Evolutionary conservation across 177 flowering plant genomes (phyloP), one percentile per base, ranked within the genome.

Genomic region (Vitis hybrid): DNA sequence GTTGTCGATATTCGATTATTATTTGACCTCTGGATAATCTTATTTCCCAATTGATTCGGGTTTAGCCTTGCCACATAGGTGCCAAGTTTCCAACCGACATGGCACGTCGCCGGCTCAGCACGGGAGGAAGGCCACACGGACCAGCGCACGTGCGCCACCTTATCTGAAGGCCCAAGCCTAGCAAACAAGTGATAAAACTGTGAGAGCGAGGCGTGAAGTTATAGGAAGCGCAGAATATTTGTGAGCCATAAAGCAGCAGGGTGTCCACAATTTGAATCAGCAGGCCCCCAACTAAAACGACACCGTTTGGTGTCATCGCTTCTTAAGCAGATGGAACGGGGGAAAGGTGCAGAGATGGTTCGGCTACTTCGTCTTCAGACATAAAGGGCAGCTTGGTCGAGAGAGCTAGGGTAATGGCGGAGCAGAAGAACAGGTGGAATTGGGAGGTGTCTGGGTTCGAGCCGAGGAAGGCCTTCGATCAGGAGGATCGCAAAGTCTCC

Each of bases 401-500:
- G 62, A 18, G 65, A 59, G 51, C 29, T 53, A 10, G 39, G 26
- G 65, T 29, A 73, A 89, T 88, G 97, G 84, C 77, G 79, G 93
- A 91, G 72, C 88, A 79, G 82, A 85, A 72, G 77, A 89, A 78
- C 75, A 69, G 91, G 73, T 93, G 99, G 99, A 93, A 75, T 78
- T 95, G 99, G 99, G 98, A 95, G 76, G 96, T 95, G 31, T 70
- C 86, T 52, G 98, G 98, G 5, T 95, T 95, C 75, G 91, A 91
- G 76, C 90, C 94, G 60, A 81, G 91, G 82, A 89, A 78, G 78
- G 56, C 84, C 67, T 55, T 67, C 10, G 86, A 77, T 61, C 58
- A 57, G 11, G 90, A 79, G n/a, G 82, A 84, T 63, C 74, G 72
- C 16, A 62, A 65, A 70, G 64, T 84, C 4, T 56, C 51, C 6